Evolutionary conservation across 108 stramenopile species (phyloP).

Genomic region (Skeletonema potamos): DNA sequence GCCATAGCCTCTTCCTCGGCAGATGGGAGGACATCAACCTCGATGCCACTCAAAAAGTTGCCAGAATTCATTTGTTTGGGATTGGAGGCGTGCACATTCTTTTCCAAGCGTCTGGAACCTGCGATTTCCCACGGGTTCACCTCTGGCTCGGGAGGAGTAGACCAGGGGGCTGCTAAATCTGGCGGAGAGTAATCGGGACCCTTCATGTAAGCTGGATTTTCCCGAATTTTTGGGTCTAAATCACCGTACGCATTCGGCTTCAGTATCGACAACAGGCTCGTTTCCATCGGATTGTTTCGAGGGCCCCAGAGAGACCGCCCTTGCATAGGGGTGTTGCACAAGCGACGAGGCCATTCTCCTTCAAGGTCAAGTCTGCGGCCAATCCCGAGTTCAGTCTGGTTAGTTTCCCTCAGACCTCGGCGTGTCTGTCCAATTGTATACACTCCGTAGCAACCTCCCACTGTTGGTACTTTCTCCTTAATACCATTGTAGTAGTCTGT

Average conservation of each 20-base stretch:
- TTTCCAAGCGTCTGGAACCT: conserved; percentile 2
- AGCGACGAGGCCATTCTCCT: conserved; percentile 25
- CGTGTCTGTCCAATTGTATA: conserved; percentile 15
- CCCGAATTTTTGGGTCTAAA: conserved; percentile 14
- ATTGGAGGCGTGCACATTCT: background rate
- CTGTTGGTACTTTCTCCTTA: conserved; percentile 26
- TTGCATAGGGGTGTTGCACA: conserved; percentile 36
- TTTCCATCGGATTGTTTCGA: conserved; percentile 18
- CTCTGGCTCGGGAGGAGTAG: conserved; percentile 12
- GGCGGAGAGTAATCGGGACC: conserved; percentile 8
- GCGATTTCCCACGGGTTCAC: conserved; percentile 20
- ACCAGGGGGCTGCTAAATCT: conserved; percentile 12
- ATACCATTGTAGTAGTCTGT: conserved; percentile 41
- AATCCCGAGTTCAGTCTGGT: background rate
- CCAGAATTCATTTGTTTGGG: background rate
- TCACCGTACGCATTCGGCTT: conserved; percentile 34
- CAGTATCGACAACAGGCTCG: conserved; percentile 31
- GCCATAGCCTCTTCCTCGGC: background rate
- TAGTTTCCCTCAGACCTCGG: conserved; percentile 6
- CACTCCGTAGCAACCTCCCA: conserved; percentile 16
- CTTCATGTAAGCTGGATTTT: conserved; percentile 11
- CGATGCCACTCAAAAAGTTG: background rate
- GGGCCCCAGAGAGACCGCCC: conserved; percentile 40
- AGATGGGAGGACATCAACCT: background rate
- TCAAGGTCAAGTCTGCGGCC: conserved; percentile 17